Evolutionary conservation across 2,329 filamentous ascomycete genomes (phyloP), one percentile per base, ranked within the genome.

Genomic region (Sarocladium strictum): DNA sequence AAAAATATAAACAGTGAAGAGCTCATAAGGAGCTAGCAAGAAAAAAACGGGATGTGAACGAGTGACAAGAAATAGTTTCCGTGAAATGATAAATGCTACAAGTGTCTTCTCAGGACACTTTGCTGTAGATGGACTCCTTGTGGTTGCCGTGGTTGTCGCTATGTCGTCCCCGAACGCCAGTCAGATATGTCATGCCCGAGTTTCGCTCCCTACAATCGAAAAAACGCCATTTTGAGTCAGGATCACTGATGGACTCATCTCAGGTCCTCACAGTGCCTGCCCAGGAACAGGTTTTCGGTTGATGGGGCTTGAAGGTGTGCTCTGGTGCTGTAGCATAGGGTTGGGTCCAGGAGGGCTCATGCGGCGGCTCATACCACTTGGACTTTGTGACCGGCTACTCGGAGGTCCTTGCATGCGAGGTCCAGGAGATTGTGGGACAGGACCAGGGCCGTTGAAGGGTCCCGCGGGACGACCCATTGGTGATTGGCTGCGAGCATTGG

Each of bases 301-400:
- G 29, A 51, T 51, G 9, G 47, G 24, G 47, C 27, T 17, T 33
- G 47, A 51, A 21, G 47, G 47, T 3, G 47, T 51, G 33, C 60
- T 72, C 76, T 75, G 5, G 74, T 72, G 59, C 73, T 73, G 49
- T 40, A 37, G 6, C 56, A 54, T 49, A 45, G 54, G 43, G 56
- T 52, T 57, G n/a, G 75, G 67, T 55, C 76, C 74, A 2, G 75
- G 69, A 33, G 74, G 74, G 41, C 68, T 75, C 57, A 69, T 69
- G 53, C 71, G 67, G 59, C 73, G 70, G 57, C 65, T 69, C 58
- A 66, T 63, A 56, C 70, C 68, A 64, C 58, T 72, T n/a, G 71
- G 74, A 62, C 71, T 76, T 59, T 73, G 70, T 40, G 74, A 66
- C 38, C 69, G 43, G 10, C 43, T n/a, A 19, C 67, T 63, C 26